Evolutionary conservation across 2,329 filamentous ascomycete genomes (phyloP).

Genomic region (Sporothrix pallida): DNA sequence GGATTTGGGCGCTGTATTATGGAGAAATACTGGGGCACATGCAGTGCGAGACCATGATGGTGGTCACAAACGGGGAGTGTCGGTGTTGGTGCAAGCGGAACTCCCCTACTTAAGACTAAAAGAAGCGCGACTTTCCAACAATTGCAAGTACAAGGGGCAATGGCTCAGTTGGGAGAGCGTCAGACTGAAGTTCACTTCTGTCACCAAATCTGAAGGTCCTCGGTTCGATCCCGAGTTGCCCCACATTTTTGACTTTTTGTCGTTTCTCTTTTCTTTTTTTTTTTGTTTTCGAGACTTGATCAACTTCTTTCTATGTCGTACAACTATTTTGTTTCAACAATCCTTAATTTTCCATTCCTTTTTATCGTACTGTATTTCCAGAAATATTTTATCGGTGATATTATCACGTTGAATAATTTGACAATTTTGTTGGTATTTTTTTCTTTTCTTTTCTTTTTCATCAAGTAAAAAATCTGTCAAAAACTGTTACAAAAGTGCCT

Average conservation of each 20-base stretch:
- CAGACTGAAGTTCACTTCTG: slow-evolving; percentile 23
- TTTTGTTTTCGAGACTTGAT: background rate
- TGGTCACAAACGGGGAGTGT: slow-evolving; percentile 7
- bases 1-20: background rate
- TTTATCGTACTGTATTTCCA: too few species aligned
- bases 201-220: slow-evolving; percentile 33
- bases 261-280: background rate
- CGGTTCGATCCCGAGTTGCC: slow-evolving; percentile 35
- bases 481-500: too few species aligned
- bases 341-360: too few species aligned
- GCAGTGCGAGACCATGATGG: background rate
- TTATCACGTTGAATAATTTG: too few species aligned
- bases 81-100: background rate
- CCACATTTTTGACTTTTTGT: slow-evolving; percentile 19
- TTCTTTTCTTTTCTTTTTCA: too few species aligned
- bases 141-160: slow-evolving; percentile 21
- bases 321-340: too few species aligned
- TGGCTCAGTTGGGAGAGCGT: slow-evolving; percentile 35
- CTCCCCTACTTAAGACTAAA: background rate
- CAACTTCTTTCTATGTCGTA: too few species aligned
- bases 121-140: background rate
- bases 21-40: background rate
- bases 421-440: too few species aligned
- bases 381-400: too few species aligned
- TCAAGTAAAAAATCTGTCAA: too few species aligned